Base-by-base conservation (phyloP, 2,329 filamentous ascomycete species). In the Byssothecium circinans region DNA sequence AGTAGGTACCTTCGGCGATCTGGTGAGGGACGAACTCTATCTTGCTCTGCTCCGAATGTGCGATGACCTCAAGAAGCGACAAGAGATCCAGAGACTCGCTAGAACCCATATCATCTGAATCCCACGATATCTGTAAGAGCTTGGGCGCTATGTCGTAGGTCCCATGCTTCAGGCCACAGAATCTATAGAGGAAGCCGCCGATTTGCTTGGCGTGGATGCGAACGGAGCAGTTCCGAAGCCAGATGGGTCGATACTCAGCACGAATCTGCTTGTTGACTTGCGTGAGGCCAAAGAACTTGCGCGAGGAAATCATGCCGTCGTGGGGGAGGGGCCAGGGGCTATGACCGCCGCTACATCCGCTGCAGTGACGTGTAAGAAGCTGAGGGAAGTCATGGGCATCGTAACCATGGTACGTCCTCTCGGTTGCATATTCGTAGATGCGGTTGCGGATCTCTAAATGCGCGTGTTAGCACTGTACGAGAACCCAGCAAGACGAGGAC, bases 401-500 rank as follows among this genome's bases (percentile, higher is more conserved):
- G 23, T 40, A 48, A 38, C 33, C 11, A 1, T 45, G n/a, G 34
- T 44, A 52, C 1, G 6, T 6, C 1, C 25, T 7, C 30, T 56
- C 55, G 2, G 19, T 23, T 12, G 50, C 50, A 23, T 43, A 52
- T 7, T 48, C n/a, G 34, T 56, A 58, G 35, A 58, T 56, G 8
- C 42, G 48, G 19, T 56, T 58, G 10, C 55, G 48, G 4, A 58
- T 23, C 39, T 56, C 55, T 57, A 19, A 15, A 29, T n/a, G 19
- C 12, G 2, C 2, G 17, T 15, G 18, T 46, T 10, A 42, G 32
- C 12, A 8, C 35, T 18, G 11, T 38, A 12, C 35, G 7, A 38
- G 5, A 7, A 18, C 20, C 6, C 17, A 11, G 18, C 18, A 7
- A 11, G 17, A 22, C 15, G 11, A 38, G 7, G 5, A 17, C 7